Conservation (phyloP, 805 yeast species). For the Maudiozyma pseudohumilis region DNA sequence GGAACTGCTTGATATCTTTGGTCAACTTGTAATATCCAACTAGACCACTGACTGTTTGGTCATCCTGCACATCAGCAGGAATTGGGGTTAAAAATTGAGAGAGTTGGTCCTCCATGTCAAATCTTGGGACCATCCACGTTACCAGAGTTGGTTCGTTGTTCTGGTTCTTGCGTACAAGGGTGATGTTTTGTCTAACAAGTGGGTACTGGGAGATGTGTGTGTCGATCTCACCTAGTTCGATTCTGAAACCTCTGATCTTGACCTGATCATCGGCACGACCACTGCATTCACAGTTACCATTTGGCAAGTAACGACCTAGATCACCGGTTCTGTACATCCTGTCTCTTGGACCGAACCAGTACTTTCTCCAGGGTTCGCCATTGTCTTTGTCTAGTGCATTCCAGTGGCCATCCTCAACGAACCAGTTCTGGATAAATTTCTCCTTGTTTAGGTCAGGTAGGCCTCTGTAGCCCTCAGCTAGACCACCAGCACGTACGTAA, state of each 20-base stretch:
- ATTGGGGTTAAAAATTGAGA: constrained; percentile 35
- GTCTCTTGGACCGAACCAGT: constrained; percentile 92
- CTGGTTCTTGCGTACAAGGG: constrained; percentile 83
- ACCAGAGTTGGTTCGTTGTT: constrained; percentile 87
- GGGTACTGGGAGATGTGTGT: constrained; percentile 94
- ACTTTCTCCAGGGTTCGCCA: constrained; percentile 55
- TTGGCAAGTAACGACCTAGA: constrained; percentile 90
- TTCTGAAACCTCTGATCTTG: constrained; percentile 96
- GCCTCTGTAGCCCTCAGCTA: constrained; percentile 92
- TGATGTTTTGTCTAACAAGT: constrained; percentile 81
- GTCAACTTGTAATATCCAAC: constrained; percentile 67
- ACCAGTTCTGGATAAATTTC: constrained; percentile 91
- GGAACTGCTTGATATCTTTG: constrained; percentile 68
- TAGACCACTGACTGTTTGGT: constrained; percentile 69
- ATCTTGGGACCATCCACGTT: constrained; percentile 83
- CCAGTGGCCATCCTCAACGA: constrained; percentile 60
- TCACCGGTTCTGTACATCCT: constrained; percentile 96
- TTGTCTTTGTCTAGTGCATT: constrained; percentile 41
- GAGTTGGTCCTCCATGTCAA: constrained; percentile 40
- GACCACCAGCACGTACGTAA: constrained; percentile 95
- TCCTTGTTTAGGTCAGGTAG: constrained; percentile 79
- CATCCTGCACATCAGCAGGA: constrained; percentile 34
- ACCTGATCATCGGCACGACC: constrained; percentile 99
- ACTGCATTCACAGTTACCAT: constrained; percentile 95
- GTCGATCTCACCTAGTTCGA: constrained; percentile 96